Percentiles rank a stretch among this genome's conserved stretches.
These are phyloP conservation scores for Friedmanniomyces endolithicus DNA, from an alignment of 495 filamentous ascomycete species.

Conservation along the genomic window DNA sequence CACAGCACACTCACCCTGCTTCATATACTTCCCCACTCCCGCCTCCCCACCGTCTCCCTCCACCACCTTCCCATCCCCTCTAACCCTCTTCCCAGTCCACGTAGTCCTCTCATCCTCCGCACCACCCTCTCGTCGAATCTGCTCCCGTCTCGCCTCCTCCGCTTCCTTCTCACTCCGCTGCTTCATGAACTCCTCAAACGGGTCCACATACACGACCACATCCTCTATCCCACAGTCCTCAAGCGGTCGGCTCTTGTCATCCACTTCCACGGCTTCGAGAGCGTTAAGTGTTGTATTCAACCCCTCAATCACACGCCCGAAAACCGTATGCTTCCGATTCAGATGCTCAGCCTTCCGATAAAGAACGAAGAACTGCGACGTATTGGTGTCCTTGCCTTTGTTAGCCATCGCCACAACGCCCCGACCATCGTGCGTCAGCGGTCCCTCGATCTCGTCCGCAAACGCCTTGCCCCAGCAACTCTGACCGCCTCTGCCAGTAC, in stretches of 20 bases:
- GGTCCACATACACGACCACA: conserved; percentile 80
- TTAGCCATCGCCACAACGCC: conserved; percentile 74
- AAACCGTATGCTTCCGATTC: conserved; percentile 92
- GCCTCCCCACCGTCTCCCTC: conserved; percentile 33
- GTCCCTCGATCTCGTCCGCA: conserved; percentile 83
- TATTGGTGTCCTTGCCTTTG: conserved; percentile 95
- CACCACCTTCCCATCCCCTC: conserved; percentile 37
- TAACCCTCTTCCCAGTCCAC: conserved; percentile 69
- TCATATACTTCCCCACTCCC: conserved; percentile 75
- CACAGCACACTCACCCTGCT: conserved; percentile 37
- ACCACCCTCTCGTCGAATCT: conserved; percentile 34
- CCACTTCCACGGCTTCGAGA: conserved; percentile 60
- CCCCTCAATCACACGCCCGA: conserved; percentile 72
- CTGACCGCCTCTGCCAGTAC: conserved; percentile 75
- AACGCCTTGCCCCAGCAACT: conserved; percentile 88
- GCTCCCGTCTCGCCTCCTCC: conserved; percentile 29
- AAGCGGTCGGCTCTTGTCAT: conserved; percentile 55
- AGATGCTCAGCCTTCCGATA: conserved; percentile 75
- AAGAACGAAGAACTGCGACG: conserved; percentile 87
- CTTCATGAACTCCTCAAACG: conserved; percentile 82
- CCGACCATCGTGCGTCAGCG: conserved; percentile 61
- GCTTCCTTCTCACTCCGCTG: conserved; percentile 41
- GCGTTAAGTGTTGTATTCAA: conserved; percentile 51
- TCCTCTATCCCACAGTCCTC: conserved; percentile 69
- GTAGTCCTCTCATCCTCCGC: conserved; percentile 75